Evolutionary conservation across 2,329 filamentous ascomycete genomes (phyloP), one percentile per base, ranked within the genome.

Genomic region (Aspergillus flavus): DNA sequence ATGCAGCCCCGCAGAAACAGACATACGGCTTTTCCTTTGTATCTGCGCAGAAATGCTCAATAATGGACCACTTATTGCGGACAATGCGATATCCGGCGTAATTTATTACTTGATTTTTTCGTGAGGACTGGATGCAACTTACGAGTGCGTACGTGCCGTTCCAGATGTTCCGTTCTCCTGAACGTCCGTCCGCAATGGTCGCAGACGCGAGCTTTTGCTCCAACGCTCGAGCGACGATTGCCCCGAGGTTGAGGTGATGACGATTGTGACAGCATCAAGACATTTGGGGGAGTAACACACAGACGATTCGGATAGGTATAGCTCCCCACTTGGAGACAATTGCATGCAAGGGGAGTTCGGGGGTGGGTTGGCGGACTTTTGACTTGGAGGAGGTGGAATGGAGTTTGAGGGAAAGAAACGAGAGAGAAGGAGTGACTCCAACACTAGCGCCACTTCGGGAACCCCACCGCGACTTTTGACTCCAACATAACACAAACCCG

Each of bases 1-100:
- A 76, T 3, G 74, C 74, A 12, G 74, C 72, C 65, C 74, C 74
- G 68, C 74, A 76, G 67, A 74, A 76, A 63, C 74, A 76, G 48
- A 74, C 71, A 59, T 76, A 76, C 21, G 74, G 74, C 57, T 76
- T 76, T 63, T 76, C 74, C 56, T 76, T 76, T 28, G 74, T 76
- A 62, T 76, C 74, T 76, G 60, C 28, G 26, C 43, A 58, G 34
- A 50, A 48, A 26, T 57, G 57, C 19, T 69, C 58, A 72, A 65
- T 21, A 23, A 59, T 28, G 21, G 32, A 4, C 28, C 19, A 10
- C n/a, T 19, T 41, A 19, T 14, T 10, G 39, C 39, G 39, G 3
- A n/a, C 39, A 41, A 41, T 41, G 39, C 39, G 39, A 41, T 9
- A 41, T 41, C 39, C 39, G 39, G 14, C 39, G 16, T 19, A 41